Base-by-base conservation (phyloP, 164 flowering plant genomes). In the Warburgia ugandensis region DNA sequence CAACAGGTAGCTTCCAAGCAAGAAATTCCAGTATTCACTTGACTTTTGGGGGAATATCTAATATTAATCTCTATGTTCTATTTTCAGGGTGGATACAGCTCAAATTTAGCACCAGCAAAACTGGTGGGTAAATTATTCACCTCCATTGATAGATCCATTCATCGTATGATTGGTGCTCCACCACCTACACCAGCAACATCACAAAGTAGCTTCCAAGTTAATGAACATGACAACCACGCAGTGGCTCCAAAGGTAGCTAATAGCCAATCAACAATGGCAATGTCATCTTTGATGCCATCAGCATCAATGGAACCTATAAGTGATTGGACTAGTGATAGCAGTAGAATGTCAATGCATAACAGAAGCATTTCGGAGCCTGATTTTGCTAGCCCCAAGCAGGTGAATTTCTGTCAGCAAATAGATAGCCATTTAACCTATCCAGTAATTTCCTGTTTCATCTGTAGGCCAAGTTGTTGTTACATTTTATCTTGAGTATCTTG, bases 301-400 rank as follows among this genome's bases (percentile, higher is more conserved):
- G 72, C 79, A 53, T 83, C 95, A 14, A 77, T 76, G 90, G 98
- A 91, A 56, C 89, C 83, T 20, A 72, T 84, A 41, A 82, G 67
- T 68, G 83, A 74, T 33, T 75, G 82, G 95, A 46, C 73, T 8
- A 73, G 69, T 53, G 84, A 69, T 60, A 63, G 60, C 35, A 74
- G 51, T 62, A 71, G 62, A 68, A 69, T 54, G 78, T 52, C 70
- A 42, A 68, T 62, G 70, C 77, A 68, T 48, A 79, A 73, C 58
- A 76, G 97, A 68, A 92, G 99, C 77, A 74, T 76, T 68, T 94
- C 99, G 17, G 99, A 94, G 74, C 99, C 99, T 38, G 84, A 86
- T 55, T 72, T 94, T 65, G 84, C 94, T 52, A 73, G 62, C 49
- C 84, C 84, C 9, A 74, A 71, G 68, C 81, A 85, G 86, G 94